A percentile compares a stretch with the other conserved stretches of the same genome.
These are phyloP conservation scores for Ganoderma lingzhi DNA, from an alignment of 1,284 basidiomycete species.

Conservation along the genomic window DNA sequence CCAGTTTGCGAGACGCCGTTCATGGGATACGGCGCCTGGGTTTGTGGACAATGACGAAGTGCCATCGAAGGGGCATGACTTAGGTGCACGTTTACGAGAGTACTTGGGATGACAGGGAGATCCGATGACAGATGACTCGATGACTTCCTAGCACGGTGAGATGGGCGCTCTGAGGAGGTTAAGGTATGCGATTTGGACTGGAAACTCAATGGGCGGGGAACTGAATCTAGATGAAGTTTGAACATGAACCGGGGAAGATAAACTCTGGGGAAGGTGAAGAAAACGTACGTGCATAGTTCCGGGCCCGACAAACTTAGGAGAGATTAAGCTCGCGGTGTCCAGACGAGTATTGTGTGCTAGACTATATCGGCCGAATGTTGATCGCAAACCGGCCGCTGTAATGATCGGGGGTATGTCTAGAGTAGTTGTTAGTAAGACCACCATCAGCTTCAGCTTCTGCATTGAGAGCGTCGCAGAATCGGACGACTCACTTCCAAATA, in stretches of 20 bases:
- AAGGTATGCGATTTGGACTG: background rate
- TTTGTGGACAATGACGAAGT: background rate
- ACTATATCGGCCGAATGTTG: background rate
- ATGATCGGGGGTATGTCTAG: background rate
- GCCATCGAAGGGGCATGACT: background rate
- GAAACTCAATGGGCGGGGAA: background rate
- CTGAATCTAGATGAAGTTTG: background rate
- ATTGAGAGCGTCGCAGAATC: background rate
- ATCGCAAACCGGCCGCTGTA: background rate
- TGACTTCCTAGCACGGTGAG: background rate
- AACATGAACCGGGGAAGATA: background rate
- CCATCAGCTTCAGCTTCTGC: background rate
- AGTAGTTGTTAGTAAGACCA: background rate
- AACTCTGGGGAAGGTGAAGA: background rate
- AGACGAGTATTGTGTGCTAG: constrained; percentile 4
- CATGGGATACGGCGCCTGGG: background rate
- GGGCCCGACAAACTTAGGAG: background rate
- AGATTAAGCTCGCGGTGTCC: background rate
- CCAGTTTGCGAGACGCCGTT: background rate
- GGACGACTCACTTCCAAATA: background rate
- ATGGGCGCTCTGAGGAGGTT: background rate
- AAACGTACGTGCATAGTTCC: constrained; percentile 1
- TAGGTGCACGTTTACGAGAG: constrained; percentile 1
- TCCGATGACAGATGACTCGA: background rate
- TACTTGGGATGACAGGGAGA: background rate